Percentiles rank a stretch among this genome's conserved stretches.
Evolutionary conservation across 2,329 filamentous ascomycete species (phyloP).

Genomic region (Bisporella sp.): DNA sequence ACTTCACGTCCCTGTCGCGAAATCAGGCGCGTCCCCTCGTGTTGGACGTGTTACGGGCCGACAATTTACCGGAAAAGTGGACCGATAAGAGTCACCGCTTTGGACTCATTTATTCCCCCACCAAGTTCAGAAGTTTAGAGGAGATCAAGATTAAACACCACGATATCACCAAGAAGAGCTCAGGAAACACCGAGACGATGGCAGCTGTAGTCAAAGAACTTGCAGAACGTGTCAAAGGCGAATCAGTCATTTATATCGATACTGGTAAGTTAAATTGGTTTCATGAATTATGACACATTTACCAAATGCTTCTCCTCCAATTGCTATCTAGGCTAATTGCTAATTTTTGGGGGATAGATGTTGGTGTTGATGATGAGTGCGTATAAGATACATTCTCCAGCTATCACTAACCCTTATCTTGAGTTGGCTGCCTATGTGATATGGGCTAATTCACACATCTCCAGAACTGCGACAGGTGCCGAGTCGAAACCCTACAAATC

Average conservation of each 20-base stretch:
- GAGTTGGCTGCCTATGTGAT: background rate
- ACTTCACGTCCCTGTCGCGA: too few relatives aligned
- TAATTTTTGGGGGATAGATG: conserved; percentile 37
- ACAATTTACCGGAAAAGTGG: too few relatives aligned
- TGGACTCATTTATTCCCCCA: conserved; percentile 1
- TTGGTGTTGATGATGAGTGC: conserved; percentile 61
- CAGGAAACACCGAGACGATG: conserved; percentile 14
- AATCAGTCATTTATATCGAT: conserved; percentile 64
- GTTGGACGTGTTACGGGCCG: background rate
- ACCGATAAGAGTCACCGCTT: background rate
- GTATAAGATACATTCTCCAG: background rate
- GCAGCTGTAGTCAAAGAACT: conserved; percentile 37
- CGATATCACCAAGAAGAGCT: background rate
- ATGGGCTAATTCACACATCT: background rate
- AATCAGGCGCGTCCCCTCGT: too few relatives aligned
- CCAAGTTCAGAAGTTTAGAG: conserved; percentile 3
- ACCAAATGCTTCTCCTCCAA: background rate
- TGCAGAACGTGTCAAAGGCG: conserved; percentile 41
- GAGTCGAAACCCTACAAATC: conserved; percentile 75
- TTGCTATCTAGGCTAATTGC: background rate
- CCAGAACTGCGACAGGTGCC: conserved; percentile 50
- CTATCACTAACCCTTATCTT: background rate
- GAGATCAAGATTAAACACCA: background rate
- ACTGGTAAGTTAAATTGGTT: conserved; percentile 33
- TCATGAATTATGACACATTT: background rate